phyloP scores from a whole-genome alignment of 192 early-diverging fungal species.

The Coemansia asiatica region DNA sequence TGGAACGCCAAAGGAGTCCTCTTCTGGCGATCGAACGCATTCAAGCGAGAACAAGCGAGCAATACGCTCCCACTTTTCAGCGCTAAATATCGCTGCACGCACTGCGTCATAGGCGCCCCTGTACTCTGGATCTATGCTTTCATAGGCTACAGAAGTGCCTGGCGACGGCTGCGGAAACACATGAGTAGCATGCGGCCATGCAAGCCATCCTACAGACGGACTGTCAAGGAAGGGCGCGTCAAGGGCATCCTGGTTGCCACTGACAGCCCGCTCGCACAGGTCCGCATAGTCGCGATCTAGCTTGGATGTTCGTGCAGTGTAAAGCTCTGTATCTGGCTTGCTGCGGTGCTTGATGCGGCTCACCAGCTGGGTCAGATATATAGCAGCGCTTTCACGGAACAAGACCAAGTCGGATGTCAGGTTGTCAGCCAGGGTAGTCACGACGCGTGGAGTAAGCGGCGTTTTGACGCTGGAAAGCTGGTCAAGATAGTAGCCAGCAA shows the following conservation, averaged over 20 bases:
- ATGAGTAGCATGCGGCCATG: slow-evolving; percentile 67
- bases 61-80: slow-evolving; percentile 70
- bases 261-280: slow-evolving; percentile 41
- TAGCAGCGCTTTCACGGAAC: slow-evolving; percentile 67
- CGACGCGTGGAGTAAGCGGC: slow-evolving; percentile 59
- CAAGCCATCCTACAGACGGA: slow-evolving; percentile 72
- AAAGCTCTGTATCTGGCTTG: slow-evolving; percentile 10
- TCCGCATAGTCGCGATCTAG: slow-evolving; percentile 14
- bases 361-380: slow-evolving; percentile 62
- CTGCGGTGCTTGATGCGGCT: slow-evolving; percentile 70
- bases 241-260: slow-evolving; percentile 17
- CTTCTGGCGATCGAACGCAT: slow-evolving; percentile 57
- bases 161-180: slow-evolving; percentile 53
- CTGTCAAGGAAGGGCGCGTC: slow-evolving; percentile 60
- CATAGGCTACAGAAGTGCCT: slow-evolving; percentile 40
- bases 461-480: slow-evolving; percentile 63
- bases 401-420: slow-evolving; percentile 72
- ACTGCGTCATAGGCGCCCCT: slow-evolving; percentile 60
- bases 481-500: slow-evolving; percentile 81
- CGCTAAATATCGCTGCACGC: slow-evolving; percentile 50
- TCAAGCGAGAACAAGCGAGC: slow-evolving; percentile 70
- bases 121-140: slow-evolving; percentile 62
- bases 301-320: neutral
- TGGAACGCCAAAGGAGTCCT: slow-evolving; percentile 64
- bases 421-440: slow-evolving; percentile 59